phyloP scores from a whole-genome alignment of 768 basidiomycete genomes.

The Lactifluus rugatus region DNA sequence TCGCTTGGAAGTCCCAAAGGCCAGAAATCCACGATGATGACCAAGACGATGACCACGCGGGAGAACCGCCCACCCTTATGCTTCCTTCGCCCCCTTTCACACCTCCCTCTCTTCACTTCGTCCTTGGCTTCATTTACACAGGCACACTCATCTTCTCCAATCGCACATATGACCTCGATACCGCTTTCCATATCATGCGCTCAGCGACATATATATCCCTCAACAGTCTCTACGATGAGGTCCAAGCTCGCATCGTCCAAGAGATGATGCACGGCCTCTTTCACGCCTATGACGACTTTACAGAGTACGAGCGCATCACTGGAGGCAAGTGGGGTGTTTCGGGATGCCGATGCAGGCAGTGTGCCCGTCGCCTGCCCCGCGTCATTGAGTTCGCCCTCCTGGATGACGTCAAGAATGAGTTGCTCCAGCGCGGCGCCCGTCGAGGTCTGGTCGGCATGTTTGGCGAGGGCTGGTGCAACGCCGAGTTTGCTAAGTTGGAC shows the following conservation, averaged over 20 bases:
- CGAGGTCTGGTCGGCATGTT: constrained; percentile 75
- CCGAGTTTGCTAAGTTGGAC: constrained; percentile 67
- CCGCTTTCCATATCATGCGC: constrained; percentile 82
- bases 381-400: constrained; percentile 72
- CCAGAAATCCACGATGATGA: constrained; percentile 26
- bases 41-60: constrained; percentile 22
- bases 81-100: constrained; percentile 93
- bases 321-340: constrained; percentile 73
- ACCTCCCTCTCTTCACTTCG: constrained; percentile 87
- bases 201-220: constrained; percentile 75
- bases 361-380: constrained; percentile 68
- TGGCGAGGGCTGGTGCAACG: constrained; percentile 80
- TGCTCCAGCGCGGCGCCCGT: constrained; percentile 62
- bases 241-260: constrained; percentile 71
- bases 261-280: constrained; percentile 90
- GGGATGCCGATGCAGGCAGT: constrained; percentile 78
- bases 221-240: constrained; percentile 62
- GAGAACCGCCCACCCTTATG: constrained; percentile 49
- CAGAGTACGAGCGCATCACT: constrained; percentile 68
- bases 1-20: constrained; percentile 46
- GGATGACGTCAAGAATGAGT: constrained; percentile 67
- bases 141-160: constrained; percentile 92
- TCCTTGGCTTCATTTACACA: constrained; percentile 89
- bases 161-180: constrained; percentile 84
- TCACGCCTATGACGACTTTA: constrained; percentile 71